A percentile compares a stretch with the other conserved stretches of the same genome.
Evolutionary conservation across 257 asterid genomes (phyloP).

Genomic region (Verbena officinalis): DNA sequence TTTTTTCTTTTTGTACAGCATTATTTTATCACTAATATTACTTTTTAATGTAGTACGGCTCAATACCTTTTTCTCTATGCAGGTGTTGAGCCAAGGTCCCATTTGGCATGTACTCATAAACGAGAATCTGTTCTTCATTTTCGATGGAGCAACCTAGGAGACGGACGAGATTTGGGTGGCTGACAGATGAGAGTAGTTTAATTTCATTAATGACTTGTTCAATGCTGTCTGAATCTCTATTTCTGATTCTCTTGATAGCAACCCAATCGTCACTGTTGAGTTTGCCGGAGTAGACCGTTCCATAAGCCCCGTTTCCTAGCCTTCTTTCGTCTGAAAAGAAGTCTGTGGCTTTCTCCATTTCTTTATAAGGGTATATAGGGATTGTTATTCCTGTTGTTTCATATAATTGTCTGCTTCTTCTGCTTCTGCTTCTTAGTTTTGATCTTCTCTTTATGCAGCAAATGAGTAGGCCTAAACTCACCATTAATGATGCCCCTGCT

Average conservation of each 20-base stretch:
- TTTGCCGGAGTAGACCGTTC: slow-evolving; percentile 74
- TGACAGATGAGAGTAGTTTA: slow-evolving; percentile 69
- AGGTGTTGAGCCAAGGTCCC: slow-evolving; percentile 79
- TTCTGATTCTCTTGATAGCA: slow-evolving; percentile 66
- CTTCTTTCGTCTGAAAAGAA: slow-evolving; percentile 65
- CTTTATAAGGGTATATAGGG: slow-evolving; percentile 62
- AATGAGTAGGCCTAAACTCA: slow-evolving; percentile 48
- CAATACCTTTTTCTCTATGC: slow-evolving; percentile 49
- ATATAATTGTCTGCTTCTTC: slow-evolving; percentile 42
- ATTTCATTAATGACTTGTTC: slow-evolving; percentile 82
- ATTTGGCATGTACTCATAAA: slow-evolving; percentile 85
- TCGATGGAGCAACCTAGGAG: slow-evolving; percentile 77
- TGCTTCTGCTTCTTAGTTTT: slow-evolving; percentile 41
- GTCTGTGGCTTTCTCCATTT: slow-evolving; percentile 73
- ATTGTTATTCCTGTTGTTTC: slow-evolving; percentile 69
- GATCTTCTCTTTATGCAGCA: slow-evolving; percentile 56
- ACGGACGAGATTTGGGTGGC: slow-evolving; percentile 81
- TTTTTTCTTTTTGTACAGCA: too few relatives aligned
- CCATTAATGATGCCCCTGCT: slow-evolving; percentile 70
- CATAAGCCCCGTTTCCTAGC: slow-evolving; percentile 81
- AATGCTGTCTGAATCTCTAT: slow-evolving; percentile 45
- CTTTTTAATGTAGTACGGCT: too few relatives aligned
- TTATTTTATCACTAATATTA: too few relatives aligned
- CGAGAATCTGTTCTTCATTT: slow-evolving; percentile 70
- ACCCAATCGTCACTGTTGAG: slow-evolving; percentile 65